These are phyloP conservation scores for Mycocentrospora acerina DNA, from an alignment of 2,329 filamentous ascomycete genomes.

Conservation along the genomic window DNA sequence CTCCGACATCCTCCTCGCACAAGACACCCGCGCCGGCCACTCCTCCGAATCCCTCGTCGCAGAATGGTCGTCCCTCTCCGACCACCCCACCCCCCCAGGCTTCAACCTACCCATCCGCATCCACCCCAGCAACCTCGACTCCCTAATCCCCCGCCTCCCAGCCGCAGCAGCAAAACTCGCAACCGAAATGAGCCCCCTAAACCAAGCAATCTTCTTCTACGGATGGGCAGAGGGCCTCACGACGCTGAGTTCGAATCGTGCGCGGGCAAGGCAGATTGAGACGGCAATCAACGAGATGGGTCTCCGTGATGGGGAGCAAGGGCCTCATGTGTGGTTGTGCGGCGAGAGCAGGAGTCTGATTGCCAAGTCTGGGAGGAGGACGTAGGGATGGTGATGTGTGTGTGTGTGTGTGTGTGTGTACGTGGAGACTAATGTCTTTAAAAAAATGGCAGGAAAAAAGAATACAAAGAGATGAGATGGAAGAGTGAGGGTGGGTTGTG, in stretches of 20 bases:
- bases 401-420: too few relatives aligned
- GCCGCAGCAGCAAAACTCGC: slow-evolving; percentile 47
- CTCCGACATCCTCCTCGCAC: slow-evolving; percentile 59
- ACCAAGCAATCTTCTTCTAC: slow-evolving; percentile 69
- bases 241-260: slow-evolving; percentile 71
- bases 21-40: slow-evolving; percentile 29
- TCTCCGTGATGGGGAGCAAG: slow-evolving; percentile 54
- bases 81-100: slow-evolving; percentile 55
- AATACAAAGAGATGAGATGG: too few relatives aligned
- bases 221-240: slow-evolving; percentile 66
- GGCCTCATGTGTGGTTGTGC: slow-evolving; percentile 66
- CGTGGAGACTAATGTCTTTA: too few relatives aligned
- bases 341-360: slow-evolving; percentile 66
- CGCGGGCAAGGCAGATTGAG: slow-evolving; percentile 67
- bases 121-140: slow-evolving; percentile 50
- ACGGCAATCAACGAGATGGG: slow-evolving; percentile 55
- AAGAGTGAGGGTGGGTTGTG: too few relatives aligned
- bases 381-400: slow-evolving; percentile 5
- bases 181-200: slow-evolving; percentile 59
- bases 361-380: slow-evolving; percentile 53
- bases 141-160: slow-evolving; percentile 44
- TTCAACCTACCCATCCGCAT: slow-evolving; percentile 64
- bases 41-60: slow-evolving; percentile 16
- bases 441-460: too few relatives aligned
- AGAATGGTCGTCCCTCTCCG: slow-evolving; percentile 48